Percentiles rank a stretch among this genome's conserved stretches.
These are phyloP conservation scores for Fonsecaea erecta DNA, from an alignment of 2,329 filamentous ascomycete species.

Conservation along the genomic window DNA sequence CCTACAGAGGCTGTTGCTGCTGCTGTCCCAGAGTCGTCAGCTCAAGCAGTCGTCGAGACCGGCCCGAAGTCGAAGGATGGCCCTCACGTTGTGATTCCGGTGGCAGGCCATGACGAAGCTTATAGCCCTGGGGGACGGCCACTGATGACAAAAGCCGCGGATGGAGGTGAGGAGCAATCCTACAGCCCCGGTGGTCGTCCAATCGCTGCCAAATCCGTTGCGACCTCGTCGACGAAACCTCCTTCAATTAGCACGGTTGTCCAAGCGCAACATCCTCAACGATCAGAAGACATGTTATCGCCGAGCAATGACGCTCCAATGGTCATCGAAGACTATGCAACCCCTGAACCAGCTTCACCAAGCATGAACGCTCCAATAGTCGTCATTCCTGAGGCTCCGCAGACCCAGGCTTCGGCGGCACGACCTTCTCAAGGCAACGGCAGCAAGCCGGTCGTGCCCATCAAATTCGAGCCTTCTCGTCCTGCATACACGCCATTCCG, in stretches of 20 bases:
- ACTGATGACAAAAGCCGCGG: conserved; percentile 24
- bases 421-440: conserved; percentile 3
- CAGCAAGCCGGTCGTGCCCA: conserved; percentile 28
- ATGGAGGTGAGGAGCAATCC: conserved; percentile 41
- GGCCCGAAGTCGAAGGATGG: conserved; percentile 20
- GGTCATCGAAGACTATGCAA: conserved; percentile 37
- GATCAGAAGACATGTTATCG: conserved; percentile 22
- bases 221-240: neutral
- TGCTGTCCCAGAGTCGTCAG: neutral
- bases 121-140: conserved; percentile 62
- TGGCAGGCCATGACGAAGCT: conserved; percentile 41
- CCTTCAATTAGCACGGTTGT: neutral
- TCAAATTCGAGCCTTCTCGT: conserved; percentile 43
- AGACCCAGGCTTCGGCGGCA: conserved; percentile 10
- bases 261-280: conserved; percentile 33
- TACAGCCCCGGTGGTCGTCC: conserved; percentile 51
- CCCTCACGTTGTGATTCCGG: conserved; percentile 26
- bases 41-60: neutral
- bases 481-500: conserved; percentile 53
- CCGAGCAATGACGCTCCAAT: conserved; percentile 38
- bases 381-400: conserved; percentile 17
- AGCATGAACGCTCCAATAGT: conserved; percentile 30
- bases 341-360: conserved; percentile 32
- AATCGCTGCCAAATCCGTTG: neutral
- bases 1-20: neutral